Evolutionary conservation across 768 basidiomycete species (phyloP).

Genomic region (Pleurotus sapidus): DNA sequence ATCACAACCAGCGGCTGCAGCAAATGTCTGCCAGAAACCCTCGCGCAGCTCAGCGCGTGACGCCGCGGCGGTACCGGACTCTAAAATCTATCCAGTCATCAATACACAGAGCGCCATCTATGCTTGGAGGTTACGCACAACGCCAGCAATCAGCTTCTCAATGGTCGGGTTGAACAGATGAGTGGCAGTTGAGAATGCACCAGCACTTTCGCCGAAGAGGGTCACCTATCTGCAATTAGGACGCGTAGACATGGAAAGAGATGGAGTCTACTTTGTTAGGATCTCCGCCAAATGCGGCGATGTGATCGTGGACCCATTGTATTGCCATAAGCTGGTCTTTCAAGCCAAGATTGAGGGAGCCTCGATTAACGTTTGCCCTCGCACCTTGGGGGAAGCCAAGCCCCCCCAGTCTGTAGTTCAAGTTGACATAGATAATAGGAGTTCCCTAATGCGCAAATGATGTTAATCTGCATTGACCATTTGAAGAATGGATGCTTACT

Average conservation of each 20-base stretch:
- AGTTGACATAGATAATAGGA: slow-evolving; percentile 43
- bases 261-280: slow-evolving; percentile 28
- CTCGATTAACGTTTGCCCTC: slow-evolving; percentile 34
- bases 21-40: background rate
- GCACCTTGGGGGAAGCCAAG: slow-evolving; percentile 42
- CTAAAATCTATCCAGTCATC: background rate
- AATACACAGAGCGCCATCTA: background rate
- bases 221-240: slow-evolving; percentile 30
- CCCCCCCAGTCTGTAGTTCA: slow-evolving; percentile 47
- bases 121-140: slow-evolving; percentile 16
- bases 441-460: slow-evolving; percentile 18
- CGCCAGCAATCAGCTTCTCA: slow-evolving; percentile 23
- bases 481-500: slow-evolving; percentile 10
- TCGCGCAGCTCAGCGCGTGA: background rate
- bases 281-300: slow-evolving; percentile 55
- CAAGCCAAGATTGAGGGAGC: slow-evolving; percentile 36
- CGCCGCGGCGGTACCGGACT: background rate
- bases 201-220: slow-evolving; percentile 47
- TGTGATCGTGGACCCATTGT: slow-evolving; percentile 52
- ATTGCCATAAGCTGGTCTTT: slow-evolving; percentile 39
- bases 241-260: too few species aligned
- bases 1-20: background rate
- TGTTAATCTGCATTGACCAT: too few species aligned
- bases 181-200: slow-evolving; percentile 37
- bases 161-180: slow-evolving; percentile 31